Evolutionary conservation across 1,284 basidiomycete species (phyloP), one percentile per base, ranked within the genome.

Genomic region (Malassezia pachydermatis): DNA sequence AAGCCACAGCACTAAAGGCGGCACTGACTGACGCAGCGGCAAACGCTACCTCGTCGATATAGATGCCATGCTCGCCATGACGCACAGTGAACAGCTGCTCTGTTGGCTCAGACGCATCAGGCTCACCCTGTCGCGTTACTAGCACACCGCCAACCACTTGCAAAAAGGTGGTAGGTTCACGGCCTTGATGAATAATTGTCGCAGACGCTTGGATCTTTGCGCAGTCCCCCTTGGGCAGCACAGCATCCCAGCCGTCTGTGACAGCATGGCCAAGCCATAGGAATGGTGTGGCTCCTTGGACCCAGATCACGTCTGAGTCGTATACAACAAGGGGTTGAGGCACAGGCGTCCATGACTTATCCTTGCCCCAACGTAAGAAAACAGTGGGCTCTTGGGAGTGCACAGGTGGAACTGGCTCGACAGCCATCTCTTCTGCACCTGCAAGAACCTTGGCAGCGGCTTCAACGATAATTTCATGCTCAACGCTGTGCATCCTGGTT

Each of bases 381-480:
- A 20, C 34, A 11, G 30, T 43, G 19, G 14, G 22, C 8, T 19
- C 8, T 17, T 29, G 7, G 17, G 17, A 25, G 14, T 10, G 39
- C 9, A 13, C 9, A 5, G 39, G n/a, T 11, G 28, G 28, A 19
- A 16, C 25, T 17, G 16, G 7, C 10, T 16, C 19, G 27, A 30
- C 29, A 2, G 41, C 34, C 20, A 43, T 19, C 4, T 11, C 24
- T 29, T 32, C 14, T 13, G 13, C 25, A 43, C 57, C 51, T 45
- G 57, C 20, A 22, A 65, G 50, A 1, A 65, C 58, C 16, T 58
- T 51, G 27, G 55, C 49, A 1, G 57, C 48, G 2, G 57, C 62
- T 23, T 89, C 78, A 9, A 98, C 92, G 52, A 98, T 89, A 49
- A 90, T 80, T 60, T 84, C 79, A 78, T 94, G 94, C 73, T 98